Conservation (phyloP, 805 yeast species). For the Cyberlindnera samutprakarnensis region DNA sequence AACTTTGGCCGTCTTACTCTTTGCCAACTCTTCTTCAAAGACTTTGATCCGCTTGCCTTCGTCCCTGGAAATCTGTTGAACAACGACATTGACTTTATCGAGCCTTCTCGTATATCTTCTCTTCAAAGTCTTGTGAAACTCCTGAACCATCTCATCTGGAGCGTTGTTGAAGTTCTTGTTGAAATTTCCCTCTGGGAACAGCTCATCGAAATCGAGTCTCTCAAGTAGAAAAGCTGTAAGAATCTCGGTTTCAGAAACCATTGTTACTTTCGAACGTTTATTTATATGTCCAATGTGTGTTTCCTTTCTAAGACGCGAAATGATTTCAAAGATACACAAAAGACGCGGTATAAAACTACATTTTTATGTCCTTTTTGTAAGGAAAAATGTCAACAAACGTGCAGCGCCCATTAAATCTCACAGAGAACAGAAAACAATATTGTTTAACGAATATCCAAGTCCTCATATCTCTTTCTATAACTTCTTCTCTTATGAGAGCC, state of each 20-base stretch:
- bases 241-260: conserved; percentile 14
- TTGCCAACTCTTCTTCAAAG: neutral
- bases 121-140: conserved; percentile 6
- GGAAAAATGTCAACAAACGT: no score
- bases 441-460: conserved; percentile 14
- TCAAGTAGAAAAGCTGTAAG: conserved; percentile 13
- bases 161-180: conserved; percentile 11
- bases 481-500: conserved; percentile 32
- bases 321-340: no score
- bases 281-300: no score
- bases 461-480: conserved; percentile 43
- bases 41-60: neutral
- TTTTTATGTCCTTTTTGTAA: no score
- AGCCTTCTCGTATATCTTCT: conserved; percentile 1
- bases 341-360: no score
- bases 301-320: no score
- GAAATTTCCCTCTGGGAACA: conserved; percentile 6
- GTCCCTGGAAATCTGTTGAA: conserved; percentile 1
- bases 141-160: conserved; percentile 1
- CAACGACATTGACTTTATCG: conserved; percentile 3
- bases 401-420: no score
- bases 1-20: neutral
- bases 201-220: conserved; percentile 6
- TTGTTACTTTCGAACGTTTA: no score
- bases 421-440: no score